phyloP scores from a whole-genome alignment of 257 asterid species.

The Lithospermum erythrorhizon region DNA sequence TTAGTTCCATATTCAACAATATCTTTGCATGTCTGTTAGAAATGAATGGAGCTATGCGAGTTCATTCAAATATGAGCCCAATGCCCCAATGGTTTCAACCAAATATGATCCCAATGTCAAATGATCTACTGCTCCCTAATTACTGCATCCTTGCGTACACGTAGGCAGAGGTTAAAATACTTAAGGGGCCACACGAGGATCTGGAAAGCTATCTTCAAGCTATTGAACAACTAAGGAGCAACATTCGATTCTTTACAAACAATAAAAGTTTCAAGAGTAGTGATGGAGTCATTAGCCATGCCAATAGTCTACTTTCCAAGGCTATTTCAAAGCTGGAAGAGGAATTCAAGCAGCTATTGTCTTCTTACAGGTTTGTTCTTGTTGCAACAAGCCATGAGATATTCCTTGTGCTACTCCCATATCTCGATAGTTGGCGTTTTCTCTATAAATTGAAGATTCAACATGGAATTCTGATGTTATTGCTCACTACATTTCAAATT shows the following conservation, averaged over 20 bases:
- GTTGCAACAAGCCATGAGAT: conserved; percentile 1
- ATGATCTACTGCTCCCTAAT: no score
- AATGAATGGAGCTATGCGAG: no score
- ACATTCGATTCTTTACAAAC: conserved; percentile 75
- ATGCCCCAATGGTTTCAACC: no score
- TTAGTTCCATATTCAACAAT: no score
- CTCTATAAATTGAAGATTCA: no score
- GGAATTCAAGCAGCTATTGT: conserved; percentile 74
- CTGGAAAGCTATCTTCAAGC: conserved; percentile 94
- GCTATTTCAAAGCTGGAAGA: conserved; percentile 97
- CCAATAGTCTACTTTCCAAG: conserved; percentile 73
- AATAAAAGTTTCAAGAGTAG: conserved; percentile 94
- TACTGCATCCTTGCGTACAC: neutral
- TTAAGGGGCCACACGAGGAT: conserved; percentile 95
- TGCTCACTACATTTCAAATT: no score
- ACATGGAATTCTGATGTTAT: no score
- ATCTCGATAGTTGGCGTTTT: no score
- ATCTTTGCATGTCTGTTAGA: no score
- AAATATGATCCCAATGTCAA: no score
- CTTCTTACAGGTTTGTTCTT: conserved; percentile 58
- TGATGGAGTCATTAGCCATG: conserved; percentile 85
- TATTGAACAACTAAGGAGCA: conserved; percentile 77
- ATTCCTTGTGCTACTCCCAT: neutral
- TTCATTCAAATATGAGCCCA: no score
- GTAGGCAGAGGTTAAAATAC: conserved; percentile 95